Percentiles rank a stretch among this genome's conserved stretches.
Conservation (phyloP, 1,284 basidiomycete species). For the Flammula alnicola region DNA sequence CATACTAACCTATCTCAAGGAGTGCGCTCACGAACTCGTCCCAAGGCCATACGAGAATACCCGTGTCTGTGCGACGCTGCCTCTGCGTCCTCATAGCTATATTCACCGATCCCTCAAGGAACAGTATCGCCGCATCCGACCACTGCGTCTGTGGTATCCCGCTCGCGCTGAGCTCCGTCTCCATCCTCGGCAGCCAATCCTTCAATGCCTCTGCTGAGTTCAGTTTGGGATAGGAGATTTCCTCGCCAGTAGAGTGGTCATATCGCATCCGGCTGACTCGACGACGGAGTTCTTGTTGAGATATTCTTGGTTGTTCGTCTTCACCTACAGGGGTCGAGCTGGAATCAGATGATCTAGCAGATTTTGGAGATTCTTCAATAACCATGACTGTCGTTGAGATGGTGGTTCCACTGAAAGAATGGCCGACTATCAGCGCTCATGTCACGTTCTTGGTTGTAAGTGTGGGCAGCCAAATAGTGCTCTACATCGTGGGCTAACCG, state of each 20-base stretch:
- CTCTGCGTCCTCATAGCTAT: slow-evolving; percentile 13
- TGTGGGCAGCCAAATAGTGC: too few relatives aligned
- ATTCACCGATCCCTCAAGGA: slow-evolving; percentile 8
- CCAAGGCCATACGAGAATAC: slow-evolving; percentile 13
- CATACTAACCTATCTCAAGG: slow-evolving; percentile 14
- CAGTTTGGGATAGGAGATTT: neutral
- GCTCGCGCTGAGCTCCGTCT: slow-evolving; percentile 2
- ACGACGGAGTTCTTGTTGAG: slow-evolving; percentile 9
- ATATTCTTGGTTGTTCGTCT: neutral
- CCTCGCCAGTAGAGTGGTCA: slow-evolving; percentile 9
- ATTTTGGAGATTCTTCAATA: neutral
- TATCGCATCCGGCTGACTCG: slow-evolving; percentile 9
- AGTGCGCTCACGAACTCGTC: slow-evolving; percentile 15
- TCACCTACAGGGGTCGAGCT: neutral
- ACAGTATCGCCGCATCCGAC: slow-evolving; percentile 17
- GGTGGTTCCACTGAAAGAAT: neutral
- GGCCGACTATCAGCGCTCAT: slow-evolving; percentile 2
- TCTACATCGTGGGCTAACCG: too few relatives aligned
- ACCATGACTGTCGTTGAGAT: neutral
- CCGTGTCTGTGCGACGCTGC: neutral
- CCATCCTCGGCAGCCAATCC: slow-evolving; percentile 8
- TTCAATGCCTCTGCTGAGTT: neutral
- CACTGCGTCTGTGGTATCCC: slow-evolving; percentile 11
- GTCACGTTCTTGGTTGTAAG: neutral
- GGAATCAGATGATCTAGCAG: neutral